Percentiles rank a stretch among this genome's conserved stretches.
phyloP scores from a whole-genome alignment of 805 yeast species.

The Zygosaccharomyces bisporus region DNA sequence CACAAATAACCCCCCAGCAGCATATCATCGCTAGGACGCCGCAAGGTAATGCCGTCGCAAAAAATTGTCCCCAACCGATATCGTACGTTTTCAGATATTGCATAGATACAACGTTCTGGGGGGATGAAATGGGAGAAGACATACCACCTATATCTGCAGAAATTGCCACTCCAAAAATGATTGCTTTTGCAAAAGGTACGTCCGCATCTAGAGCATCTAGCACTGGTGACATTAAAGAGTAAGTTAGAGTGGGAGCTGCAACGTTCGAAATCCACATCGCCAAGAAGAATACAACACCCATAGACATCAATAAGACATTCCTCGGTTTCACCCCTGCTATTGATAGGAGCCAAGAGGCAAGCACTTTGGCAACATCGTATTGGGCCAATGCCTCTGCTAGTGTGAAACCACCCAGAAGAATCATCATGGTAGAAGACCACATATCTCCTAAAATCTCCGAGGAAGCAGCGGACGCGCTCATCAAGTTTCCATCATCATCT shows the following conservation, averaged over 20 bases:
- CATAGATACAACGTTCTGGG: slow-evolving; percentile 90
- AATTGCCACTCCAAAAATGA: slow-evolving; percentile 85
- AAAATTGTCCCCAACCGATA: slow-evolving; percentile 87
- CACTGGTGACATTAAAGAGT: slow-evolving; percentile 81
- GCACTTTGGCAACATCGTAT: slow-evolving; percentile 81
- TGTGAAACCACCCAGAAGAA: slow-evolving; percentile 87
- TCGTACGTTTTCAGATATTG: slow-evolving; percentile 68
- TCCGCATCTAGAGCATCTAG: slow-evolving; percentile 71
- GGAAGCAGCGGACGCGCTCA: slow-evolving; percentile 64
- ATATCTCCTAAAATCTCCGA: slow-evolving; percentile 68
- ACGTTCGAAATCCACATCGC: slow-evolving; percentile 97
- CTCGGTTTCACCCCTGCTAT: slow-evolving; percentile 82
- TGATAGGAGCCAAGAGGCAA: slow-evolving; percentile 78
- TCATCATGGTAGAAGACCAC: slow-evolving; percentile 95
- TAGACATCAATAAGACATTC: slow-evolving; percentile 67
- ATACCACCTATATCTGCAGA: slow-evolving; percentile 93
- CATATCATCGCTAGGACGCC: slow-evolving; percentile 55
- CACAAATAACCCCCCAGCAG: slow-evolving; percentile 65
- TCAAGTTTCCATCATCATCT: slow-evolving; percentile 44
- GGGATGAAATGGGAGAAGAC: slow-evolving; percentile 95
- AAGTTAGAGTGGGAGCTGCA: slow-evolving; percentile 92
- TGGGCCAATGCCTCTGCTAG: slow-evolving; percentile 90
- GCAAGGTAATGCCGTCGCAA: slow-evolving; percentile 81
- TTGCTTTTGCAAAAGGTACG: slow-evolving; percentile 77
- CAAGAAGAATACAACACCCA: slow-evolving; percentile 79